Evolutionary conservation across 306 rosid genomes (phyloP).

Genomic region (Cyclanthera cordifolia): DNA sequence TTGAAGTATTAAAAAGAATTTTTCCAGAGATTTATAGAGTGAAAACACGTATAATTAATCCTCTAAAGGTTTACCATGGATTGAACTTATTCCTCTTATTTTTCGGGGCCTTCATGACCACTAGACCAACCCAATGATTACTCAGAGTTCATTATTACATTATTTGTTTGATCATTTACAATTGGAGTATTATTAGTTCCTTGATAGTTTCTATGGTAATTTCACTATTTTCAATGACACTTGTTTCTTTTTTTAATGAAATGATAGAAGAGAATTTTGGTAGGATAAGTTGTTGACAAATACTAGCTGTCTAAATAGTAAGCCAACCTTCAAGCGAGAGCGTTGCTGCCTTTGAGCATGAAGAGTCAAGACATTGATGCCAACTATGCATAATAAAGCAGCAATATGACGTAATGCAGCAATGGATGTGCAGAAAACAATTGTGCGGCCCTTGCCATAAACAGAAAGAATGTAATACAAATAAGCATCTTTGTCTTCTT

Average conservation of each 20-base stretch:
- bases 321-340: slow-evolving; percentile 69
- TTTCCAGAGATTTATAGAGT: neutral
- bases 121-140: no score
- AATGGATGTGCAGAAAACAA: slow-evolving; percentile 80
- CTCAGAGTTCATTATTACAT: neutral
- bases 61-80: no score
- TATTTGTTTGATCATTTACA: neutral
- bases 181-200: neutral
- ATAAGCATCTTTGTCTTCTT: slow-evolving; percentile 87
- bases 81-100: no score
- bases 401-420: slow-evolving; percentile 86
- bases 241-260: neutral
- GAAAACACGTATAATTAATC: no score
- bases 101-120: no score
- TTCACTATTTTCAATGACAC: neutral
- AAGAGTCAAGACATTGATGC: slow-evolving; percentile 57
- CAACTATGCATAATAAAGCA: slow-evolving; percentile 69
- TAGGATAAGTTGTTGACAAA: neutral
- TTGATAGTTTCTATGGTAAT: neutral
- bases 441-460: slow-evolving; percentile 85
- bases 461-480: slow-evolving; percentile 73
- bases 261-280: no score
- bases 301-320: slow-evolving; percentile 9
- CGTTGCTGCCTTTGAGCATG: slow-evolving; percentile 94
- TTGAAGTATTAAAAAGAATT: neutral